Conservation (phyloP, 495 filamentous ascomycete genomes). For the Cercophora scortea region DNA sequence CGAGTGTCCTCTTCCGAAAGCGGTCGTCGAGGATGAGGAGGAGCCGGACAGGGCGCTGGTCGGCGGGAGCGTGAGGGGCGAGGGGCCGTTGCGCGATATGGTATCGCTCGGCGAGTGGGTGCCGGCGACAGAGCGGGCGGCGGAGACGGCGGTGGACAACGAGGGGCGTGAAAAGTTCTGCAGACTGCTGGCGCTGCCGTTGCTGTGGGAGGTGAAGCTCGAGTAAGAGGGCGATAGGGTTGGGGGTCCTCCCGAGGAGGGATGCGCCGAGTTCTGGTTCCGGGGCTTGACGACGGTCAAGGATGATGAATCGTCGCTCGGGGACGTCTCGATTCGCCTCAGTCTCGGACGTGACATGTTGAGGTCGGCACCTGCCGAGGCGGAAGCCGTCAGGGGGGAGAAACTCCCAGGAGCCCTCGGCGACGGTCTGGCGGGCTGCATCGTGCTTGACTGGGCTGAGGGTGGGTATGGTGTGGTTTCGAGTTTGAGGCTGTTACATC, state of each 20-base stretch:
- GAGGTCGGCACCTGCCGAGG: slow-evolving; percentile 17
- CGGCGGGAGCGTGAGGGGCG: slow-evolving; percentile 35
- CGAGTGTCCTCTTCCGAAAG: slow-evolving; percentile 29
- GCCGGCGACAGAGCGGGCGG: slow-evolving; percentile 26
- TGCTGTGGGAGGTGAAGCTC: slow-evolving; percentile 27
- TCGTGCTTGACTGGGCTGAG: slow-evolving; percentile 19
- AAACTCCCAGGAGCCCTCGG: slow-evolving; percentile 47
- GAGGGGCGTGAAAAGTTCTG: slow-evolving; percentile 51
- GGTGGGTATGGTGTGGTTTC: not conserved
- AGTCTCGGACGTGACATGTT: slow-evolving; percentile 24
- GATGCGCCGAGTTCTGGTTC: not conserved
- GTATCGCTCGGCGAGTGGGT: slow-evolving; percentile 19
- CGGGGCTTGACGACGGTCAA: slow-evolving; percentile 24
- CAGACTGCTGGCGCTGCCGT: slow-evolving; percentile 25
- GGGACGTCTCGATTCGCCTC: slow-evolving; percentile 36
- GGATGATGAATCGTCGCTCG: slow-evolving; percentile 32
- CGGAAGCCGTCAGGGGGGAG: slow-evolving; percentile 37
- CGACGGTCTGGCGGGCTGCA: slow-evolving; percentile 42
- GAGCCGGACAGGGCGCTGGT: slow-evolving; percentile 19
- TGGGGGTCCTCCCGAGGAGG: slow-evolving; percentile 7
- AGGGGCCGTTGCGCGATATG: slow-evolving; percentile 27
- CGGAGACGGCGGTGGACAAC: slow-evolving; percentile 28
- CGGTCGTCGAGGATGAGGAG: slow-evolving; percentile 19
- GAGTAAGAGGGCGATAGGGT: slow-evolving; percentile 25
- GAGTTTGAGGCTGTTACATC: slow-evolving; percentile 25